Conservation (phyloP, 352 stramenopile species). For the Aphanomyces cochlioides region DNA sequence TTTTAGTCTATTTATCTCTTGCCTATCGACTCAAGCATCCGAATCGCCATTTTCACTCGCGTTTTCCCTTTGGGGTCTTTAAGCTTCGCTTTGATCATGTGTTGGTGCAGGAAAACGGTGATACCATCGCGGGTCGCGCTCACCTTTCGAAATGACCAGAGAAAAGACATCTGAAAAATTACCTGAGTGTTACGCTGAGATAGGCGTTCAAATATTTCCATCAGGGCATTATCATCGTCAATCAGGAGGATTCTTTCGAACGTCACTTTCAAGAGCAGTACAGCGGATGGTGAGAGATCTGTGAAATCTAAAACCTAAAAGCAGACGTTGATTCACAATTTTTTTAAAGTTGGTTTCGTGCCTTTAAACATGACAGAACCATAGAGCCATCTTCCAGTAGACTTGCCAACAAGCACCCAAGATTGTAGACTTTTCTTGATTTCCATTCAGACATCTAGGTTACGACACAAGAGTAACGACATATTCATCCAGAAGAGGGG, state of each 20-base stretch:
- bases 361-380: constrained; percentile 37
- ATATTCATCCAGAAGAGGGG: neutral
- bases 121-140: constrained; percentile 60
- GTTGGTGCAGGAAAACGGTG: constrained; percentile 76
- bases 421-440: constrained; percentile 85
- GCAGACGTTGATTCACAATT: constrained; percentile 77
- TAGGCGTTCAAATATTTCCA: constrained; percentile 27
- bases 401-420: constrained; percentile 82
- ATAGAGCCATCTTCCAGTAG: constrained; percentile 40
- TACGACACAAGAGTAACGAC: neutral
- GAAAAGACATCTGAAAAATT: neutral
- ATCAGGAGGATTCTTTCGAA: constrained; percentile 75
- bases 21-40: constrained; percentile 18
- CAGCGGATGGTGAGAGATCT: constrained; percentile 71
- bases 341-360: constrained; percentile 37
- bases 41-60: neutral
- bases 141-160: constrained; percentile 7
- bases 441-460: constrained; percentile 66
- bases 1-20: constrained; percentile 22
- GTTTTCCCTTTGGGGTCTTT: constrained; percentile 5
- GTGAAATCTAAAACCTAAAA: constrained; percentile 92
- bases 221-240: constrained; percentile 62
- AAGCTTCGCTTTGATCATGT: constrained; percentile 31
- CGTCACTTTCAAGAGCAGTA: constrained; percentile 88
- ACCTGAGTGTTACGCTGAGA: constrained; percentile 25